Percentiles rank a stretch among this genome's conserved stretches.
phyloP scores from a whole-genome alignment of 2,329 filamentous ascomycete genomes.

The Nothomitra cinnamomea region DNA sequence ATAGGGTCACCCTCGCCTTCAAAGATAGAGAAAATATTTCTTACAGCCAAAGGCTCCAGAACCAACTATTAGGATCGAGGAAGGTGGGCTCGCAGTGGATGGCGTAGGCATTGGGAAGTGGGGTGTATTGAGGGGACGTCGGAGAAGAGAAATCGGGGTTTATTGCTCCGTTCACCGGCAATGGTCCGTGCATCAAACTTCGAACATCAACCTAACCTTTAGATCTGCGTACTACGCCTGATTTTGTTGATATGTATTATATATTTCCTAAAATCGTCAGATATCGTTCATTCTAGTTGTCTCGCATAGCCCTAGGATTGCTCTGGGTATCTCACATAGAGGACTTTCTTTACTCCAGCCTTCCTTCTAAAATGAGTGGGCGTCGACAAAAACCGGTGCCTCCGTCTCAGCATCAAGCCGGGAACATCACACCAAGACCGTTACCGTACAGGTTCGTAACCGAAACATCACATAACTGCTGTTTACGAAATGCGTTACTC shows the following conservation, averaged over 20 bases:
- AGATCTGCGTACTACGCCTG: too few relatives aligned
- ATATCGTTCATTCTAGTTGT: neutral
- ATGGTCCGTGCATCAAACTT: neutral
- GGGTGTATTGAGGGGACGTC: neutral
- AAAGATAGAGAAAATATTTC: constrained; percentile 10
- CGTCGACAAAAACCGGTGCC: neutral
- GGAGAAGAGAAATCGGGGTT: neutral
- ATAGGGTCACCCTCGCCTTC: too few relatives aligned
- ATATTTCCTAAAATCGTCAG: neutral
- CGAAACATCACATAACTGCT: neutral
- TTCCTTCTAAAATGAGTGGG: neutral
- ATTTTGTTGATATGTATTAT: too few relatives aligned
- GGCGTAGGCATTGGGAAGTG: too few relatives aligned
- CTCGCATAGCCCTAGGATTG: neutral
- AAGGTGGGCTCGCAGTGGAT: neutral
- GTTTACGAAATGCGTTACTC: neutral
- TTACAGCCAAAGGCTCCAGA: constrained; percentile 42
- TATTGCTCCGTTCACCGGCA: constrained; percentile 1
- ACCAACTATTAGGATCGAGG: constrained; percentile 48
- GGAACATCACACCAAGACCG: neutral
- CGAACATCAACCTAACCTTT: neutral
- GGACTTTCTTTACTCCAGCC: neutral
- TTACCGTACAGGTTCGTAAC: neutral
- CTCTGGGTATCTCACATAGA: neutral
- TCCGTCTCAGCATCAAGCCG: neutral